phyloP scores from a whole-genome alignment of 2,329 filamentous ascomycete species.

The Pestalotiopsis fici region DNA sequence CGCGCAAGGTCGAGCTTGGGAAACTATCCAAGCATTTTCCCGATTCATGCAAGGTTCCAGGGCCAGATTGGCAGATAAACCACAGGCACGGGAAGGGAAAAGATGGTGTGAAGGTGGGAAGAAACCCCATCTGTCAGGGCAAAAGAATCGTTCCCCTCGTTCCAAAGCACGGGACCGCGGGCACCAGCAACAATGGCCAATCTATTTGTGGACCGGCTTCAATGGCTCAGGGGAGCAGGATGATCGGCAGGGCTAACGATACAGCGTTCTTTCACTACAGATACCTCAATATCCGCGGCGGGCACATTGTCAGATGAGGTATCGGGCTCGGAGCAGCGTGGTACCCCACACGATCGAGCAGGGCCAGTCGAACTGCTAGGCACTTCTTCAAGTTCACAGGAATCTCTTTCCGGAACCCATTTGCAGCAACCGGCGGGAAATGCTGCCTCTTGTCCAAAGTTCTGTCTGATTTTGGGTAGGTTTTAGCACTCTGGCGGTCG shows the following conservation, averaged over 20 bases:
- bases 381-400: neutral
- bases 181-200: neutral
- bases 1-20: neutral
- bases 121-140: constrained; percentile 1
- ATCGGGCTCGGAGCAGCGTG: neutral
- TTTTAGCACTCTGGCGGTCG: neutral
- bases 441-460: neutral
- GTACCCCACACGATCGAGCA: neutral
- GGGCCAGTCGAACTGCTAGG: neutral
- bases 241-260: constrained; percentile 2
- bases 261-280: neutral
- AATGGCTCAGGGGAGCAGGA: constrained; percentile 5
- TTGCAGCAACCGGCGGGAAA: neutral
- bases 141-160: neutral
- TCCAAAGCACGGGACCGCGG: constrained; percentile 2
- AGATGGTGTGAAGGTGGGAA: constrained; percentile 3
- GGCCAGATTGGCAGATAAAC: neutral
- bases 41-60: constrained; percentile 1
- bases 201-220: neutral
- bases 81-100: neutral
- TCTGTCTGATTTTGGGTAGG: neutral
- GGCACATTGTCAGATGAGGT: neutral
- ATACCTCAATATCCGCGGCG: neutral
- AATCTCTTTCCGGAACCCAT: neutral
- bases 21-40: neutral